Conservation (phyloP, 148 eudicot genomes). For the Cornus controversa region DNA sequence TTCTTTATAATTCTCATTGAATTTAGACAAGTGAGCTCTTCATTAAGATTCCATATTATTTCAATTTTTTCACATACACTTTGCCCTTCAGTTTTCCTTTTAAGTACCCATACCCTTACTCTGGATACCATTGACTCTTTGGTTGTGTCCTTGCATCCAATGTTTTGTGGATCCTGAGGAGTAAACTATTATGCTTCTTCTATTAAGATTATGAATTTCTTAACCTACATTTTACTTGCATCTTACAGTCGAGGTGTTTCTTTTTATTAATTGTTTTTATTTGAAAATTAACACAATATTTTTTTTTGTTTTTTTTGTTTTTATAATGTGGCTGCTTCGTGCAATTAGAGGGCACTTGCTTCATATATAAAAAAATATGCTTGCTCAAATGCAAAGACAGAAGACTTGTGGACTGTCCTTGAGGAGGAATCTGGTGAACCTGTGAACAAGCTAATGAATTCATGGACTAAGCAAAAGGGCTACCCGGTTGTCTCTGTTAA, state of each 20-base stretch:
- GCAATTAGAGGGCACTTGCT: constrained; percentile 81
- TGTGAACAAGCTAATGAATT: constrained; percentile 78
- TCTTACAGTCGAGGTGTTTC: background rate
- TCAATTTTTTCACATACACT: too few relatives aligned
- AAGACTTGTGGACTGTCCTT: constrained; percentile 92
- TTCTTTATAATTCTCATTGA: too few relatives aligned
- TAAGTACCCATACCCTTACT: too few relatives aligned
- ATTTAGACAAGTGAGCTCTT: too few relatives aligned
- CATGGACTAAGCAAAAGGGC: constrained; percentile 97
- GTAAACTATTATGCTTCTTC: constrained; percentile 7
- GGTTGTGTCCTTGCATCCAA: background rate
- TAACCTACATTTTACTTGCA: background rate
- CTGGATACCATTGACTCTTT: background rate
- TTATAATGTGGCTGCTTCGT: constrained; percentile 4
- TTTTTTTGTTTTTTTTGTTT: background rate
- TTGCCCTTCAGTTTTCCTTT: too few relatives aligned
- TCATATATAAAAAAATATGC: constrained; percentile 76
- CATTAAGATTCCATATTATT: too few relatives aligned
- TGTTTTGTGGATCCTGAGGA: background rate
- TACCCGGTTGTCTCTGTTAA: constrained; percentile 87
- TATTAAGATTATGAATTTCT: background rate
- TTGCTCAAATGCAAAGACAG: constrained; percentile 95
- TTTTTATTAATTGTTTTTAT: background rate
- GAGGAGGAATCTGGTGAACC: constrained; percentile 91
- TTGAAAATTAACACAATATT: background rate